Base-by-base conservation (phyloP, 768 basidiomycete genomes). In the Lactarius deliciosus region DNA sequence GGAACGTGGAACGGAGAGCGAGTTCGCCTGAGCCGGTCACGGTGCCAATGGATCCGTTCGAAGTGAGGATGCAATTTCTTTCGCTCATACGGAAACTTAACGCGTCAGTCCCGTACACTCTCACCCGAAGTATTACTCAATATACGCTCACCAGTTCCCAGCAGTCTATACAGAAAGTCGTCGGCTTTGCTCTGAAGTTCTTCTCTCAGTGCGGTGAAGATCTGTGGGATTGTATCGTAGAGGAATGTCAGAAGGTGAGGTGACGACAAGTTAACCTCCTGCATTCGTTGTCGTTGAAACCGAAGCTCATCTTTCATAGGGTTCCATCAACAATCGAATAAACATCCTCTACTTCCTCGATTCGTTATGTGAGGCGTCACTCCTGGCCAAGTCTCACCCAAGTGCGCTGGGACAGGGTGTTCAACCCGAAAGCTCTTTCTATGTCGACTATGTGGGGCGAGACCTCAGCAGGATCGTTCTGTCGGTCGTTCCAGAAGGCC, bases 341-440 rank as follows among this genome's bases (percentile, higher is more conserved):
- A 97, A 97, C 76, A 89, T 96, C 66, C 80, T 97, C 0, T 94
- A 96, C 75, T 88, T 96, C 74, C 84, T 98, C 53, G 94, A 96
- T 76, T 87, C 90, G 0, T 82, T 97, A 15, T 94, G 91, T 75
- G 92, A 93, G 73, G 83, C 86, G 0, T 92, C 86, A 38, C 80
- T 91, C 3, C 80, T 89, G 40, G 85, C 86, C 57, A 89, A 86
- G 71, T 84, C 88, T 0, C 83, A 84, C 59, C 79, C 83, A 5
- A 80, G 75, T 32, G 76, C 79, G 3, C 72, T 78, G 57, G 78
- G 79, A 25, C 77, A 77, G 8, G 70, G 73, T 32, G 79, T 79
- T 40, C 74, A 75, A 57, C 74, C 74, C 0, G 75, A 72, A 11
- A 75, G 76, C 10, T 83, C 86, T 20, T 84, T 88, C 50, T 96